phyloP scores from a whole-genome alignment of 2,329 filamentous ascomycete species.

The Pyrenophora teres region DNA sequence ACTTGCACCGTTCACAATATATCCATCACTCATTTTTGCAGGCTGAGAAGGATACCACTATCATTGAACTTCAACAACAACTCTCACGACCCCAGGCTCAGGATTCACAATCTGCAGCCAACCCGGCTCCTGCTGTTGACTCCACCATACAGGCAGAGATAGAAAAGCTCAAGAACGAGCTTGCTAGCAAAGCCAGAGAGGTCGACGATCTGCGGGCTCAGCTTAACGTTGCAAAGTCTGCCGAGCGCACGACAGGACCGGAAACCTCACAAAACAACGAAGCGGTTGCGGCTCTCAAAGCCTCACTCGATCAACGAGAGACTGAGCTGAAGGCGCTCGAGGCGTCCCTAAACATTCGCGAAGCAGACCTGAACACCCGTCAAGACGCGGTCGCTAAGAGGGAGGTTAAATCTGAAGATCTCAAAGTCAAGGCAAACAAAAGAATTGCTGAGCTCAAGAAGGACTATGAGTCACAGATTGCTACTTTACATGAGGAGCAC shows the following conservation, averaged over 20 bases:
- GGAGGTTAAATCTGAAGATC: conserved; percentile 29
- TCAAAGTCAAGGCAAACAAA: conserved; percentile 65
- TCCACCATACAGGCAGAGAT: conserved; percentile 22
- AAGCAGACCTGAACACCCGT: conserved; percentile 52
- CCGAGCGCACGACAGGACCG: not conserved
- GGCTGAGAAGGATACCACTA: conserved; percentile 49
- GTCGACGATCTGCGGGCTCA: conserved; percentile 51
- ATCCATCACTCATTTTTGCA: conserved; percentile 24
- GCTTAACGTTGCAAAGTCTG: conserved; percentile 31
- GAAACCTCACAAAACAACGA: conserved; percentile 56
- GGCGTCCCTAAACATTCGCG: conserved; percentile 49
- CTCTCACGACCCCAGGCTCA: conserved; percentile 36
- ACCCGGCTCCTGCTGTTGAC: conserved; percentile 4
- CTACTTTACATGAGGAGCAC: conserved; percentile 51
- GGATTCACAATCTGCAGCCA: conserved; percentile 15
- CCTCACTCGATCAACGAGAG: conserved; percentile 39
- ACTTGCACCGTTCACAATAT: not conserved
- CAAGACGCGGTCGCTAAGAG: conserved; percentile 22
- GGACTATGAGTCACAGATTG: conserved; percentile 38
- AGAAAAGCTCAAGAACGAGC: conserved; percentile 41
- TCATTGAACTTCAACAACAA: conserved; percentile 43
- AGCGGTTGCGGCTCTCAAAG: conserved; percentile 47
- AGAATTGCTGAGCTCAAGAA: conserved; percentile 60
- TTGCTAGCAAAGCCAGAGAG: conserved; percentile 52
- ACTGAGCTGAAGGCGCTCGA: conserved; percentile 46